Conservation (phyloP, 2,329 filamentous ascomycete species). For the Ophiognomonia clavigignenti-juglandacearum region DNA sequence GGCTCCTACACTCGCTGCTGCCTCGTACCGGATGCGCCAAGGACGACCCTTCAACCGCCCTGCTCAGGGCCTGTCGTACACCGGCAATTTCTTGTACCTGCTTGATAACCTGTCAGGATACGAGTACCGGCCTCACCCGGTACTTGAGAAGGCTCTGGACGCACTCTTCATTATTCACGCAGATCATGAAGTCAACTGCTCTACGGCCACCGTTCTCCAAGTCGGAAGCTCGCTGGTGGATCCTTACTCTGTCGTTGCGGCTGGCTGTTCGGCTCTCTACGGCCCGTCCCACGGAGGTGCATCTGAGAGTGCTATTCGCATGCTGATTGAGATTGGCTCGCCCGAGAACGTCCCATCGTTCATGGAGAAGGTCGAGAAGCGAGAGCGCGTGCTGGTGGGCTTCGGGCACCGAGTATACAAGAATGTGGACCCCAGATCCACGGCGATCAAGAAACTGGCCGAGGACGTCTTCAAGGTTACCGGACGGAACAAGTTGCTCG, state of each 20-base stretch:
- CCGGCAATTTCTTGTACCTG: slow-evolving; percentile 51
- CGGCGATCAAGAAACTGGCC: slow-evolving; percentile 42
- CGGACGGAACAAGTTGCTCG: slow-evolving; percentile 45
- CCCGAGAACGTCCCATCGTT: slow-evolving; percentile 45
- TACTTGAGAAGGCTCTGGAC: slow-evolving; percentile 46
- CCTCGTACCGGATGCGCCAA: slow-evolving; percentile 47
- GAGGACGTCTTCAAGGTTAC: slow-evolving; percentile 46
- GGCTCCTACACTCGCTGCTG: slow-evolving; percentile 44
- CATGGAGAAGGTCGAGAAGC: slow-evolving; percentile 44
- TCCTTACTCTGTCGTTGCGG: slow-evolving; percentile 48
- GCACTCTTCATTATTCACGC: slow-evolving; percentile 51
- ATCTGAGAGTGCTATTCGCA: slow-evolving; percentile 51
- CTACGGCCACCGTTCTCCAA: slow-evolving; percentile 50
- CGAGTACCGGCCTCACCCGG: slow-evolving; percentile 44
- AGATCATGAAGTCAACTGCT: slow-evolving; percentile 56
- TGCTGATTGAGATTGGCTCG: slow-evolving; percentile 46
- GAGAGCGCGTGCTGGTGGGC: slow-evolving; percentile 48
- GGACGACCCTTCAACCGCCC: slow-evolving; percentile 47
- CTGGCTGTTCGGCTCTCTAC: slow-evolving; percentile 48
- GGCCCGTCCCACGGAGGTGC: slow-evolving; percentile 57
- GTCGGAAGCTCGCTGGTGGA: slow-evolving; percentile 53
- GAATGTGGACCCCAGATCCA: slow-evolving; percentile 48
- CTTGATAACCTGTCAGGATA: slow-evolving; percentile 44
- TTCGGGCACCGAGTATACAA: slow-evolving; percentile 53
- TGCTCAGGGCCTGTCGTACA: slow-evolving; percentile 42